phyloP scores from a whole-genome alignment of 805 yeast species.

The Monosporozyma aquatica region DNA sequence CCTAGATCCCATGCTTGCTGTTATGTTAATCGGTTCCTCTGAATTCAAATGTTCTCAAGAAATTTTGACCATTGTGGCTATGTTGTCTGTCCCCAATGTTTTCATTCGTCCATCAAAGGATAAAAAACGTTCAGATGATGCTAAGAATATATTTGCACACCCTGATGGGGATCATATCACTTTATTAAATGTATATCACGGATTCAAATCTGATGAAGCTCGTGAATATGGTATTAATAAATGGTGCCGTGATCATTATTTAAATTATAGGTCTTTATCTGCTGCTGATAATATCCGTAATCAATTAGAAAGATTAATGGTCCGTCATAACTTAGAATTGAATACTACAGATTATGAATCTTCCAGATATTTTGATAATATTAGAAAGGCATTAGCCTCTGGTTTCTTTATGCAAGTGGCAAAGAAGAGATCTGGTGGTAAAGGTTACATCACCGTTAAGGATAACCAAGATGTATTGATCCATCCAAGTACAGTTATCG shows the following conservation, averaged over 20 bases:
- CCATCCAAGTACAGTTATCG: conserved; percentile 87
- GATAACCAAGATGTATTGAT: conserved; percentile 93
- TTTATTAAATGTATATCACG: conserved; percentile 77
- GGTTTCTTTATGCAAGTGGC: conserved; percentile 99
- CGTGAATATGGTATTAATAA: conserved; percentile 51
- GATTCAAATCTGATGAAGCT: conserved; percentile 69
- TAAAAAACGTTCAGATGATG: conserved; percentile 83
- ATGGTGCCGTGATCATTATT: conserved; percentile 89
- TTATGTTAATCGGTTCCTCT: conserved; percentile 80
- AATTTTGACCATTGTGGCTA: conserved; percentile 76
- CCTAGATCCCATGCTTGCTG: conserved; percentile 90
- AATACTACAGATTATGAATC: conserved; percentile 59
- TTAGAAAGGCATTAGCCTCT: conserved; percentile 77
- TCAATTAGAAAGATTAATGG: conserved; percentile 80
- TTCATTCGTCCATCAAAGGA: conserved; percentile 89
- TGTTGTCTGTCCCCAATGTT: conserved; percentile 88
- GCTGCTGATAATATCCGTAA: conserved; percentile 81
- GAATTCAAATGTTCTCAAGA: conserved; percentile 84
- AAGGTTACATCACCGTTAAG: conserved; percentile 83
- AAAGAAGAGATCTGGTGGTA: conserved; percentile 71
- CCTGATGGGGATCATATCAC: conserved; percentile 95
- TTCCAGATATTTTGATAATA: conserved; percentile 62
- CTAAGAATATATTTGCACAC: conserved; percentile 79
- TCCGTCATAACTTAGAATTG: conserved; percentile 63
- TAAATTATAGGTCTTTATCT: conserved; percentile 73